Evolutionary conservation across 805 yeast species (phyloP).

Genomic region (Monosporozyma solicola): DNA sequence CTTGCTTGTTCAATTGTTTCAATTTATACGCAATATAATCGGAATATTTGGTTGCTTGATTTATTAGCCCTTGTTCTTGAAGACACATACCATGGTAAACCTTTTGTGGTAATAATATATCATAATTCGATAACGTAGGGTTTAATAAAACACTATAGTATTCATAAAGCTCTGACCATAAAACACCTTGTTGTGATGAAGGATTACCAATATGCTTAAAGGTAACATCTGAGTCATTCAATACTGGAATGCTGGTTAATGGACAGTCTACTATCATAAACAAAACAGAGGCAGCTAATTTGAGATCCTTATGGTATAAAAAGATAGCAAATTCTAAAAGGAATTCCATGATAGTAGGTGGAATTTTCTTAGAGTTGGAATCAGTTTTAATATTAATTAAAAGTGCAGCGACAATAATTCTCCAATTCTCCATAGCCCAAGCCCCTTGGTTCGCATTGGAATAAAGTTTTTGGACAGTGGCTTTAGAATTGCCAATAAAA

Average conservation of each 20-base stretch:
- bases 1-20: constrained; percentile 33
- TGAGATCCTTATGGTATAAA: constrained; percentile 29
- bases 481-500: constrained; percentile 50
- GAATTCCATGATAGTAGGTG: constrained; percentile 32
- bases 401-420: constrained; percentile 37
- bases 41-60: constrained; percentile 54
- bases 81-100: constrained; percentile 58
- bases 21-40: constrained; percentile 40
- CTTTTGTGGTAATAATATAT: constrained; percentile 52
- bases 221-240: constrained; percentile 25
- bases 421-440: constrained; percentile 48
- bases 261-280: constrained; percentile 41
- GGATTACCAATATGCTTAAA: constrained; percentile 36
- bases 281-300: constrained; percentile 37
- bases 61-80: constrained; percentile 54
- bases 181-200: constrained; percentile 35
- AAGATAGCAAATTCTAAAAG: constrained; percentile 44
- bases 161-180: constrained; percentile 67
- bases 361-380: constrained; percentile 8
- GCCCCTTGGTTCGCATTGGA: constrained; percentile 32
- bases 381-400: constrained; percentile 24
- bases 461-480: constrained; percentile 43
- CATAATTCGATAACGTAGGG: constrained; percentile 30
- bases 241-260: constrained; percentile 27
- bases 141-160: constrained; percentile 33